Conservation (phyloP, 306 rosid genomes). For the Ceratonia siliqua region DNA sequence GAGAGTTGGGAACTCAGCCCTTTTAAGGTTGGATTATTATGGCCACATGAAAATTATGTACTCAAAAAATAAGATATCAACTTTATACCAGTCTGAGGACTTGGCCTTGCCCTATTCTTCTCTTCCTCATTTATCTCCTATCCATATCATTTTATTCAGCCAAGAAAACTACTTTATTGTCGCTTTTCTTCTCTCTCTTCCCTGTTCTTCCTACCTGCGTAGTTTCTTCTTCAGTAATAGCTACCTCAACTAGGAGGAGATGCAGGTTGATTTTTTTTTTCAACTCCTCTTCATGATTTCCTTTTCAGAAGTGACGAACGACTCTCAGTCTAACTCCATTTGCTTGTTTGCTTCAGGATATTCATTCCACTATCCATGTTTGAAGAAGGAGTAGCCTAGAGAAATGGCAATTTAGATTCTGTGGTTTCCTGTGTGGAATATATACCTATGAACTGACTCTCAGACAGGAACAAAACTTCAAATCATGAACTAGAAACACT, state of each 20-base stretch:
- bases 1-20: not conserved
- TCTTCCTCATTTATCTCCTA: conserved; percentile 21
- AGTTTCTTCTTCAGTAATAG: too few relatives aligned
- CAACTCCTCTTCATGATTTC: conserved; percentile 13
- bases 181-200: not conserved
- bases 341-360: conserved; percentile 19
- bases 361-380: not conserved
- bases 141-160: conserved; percentile 6
- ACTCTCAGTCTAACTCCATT: conserved; percentile 7
- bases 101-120: not conserved
- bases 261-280: not conserved
- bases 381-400: not conserved
- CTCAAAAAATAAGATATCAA: not conserved
- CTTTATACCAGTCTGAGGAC: not conserved
- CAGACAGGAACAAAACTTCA: not conserved
- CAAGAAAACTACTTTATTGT: not conserved
- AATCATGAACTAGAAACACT: conserved; percentile 13
- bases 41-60: not conserved
- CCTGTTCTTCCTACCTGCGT: not conserved
- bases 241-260: not conserved
- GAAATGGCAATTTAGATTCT: conserved; percentile 23
- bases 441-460: not conserved
- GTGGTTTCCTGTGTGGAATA: not conserved
- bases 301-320: conserved; percentile 3
- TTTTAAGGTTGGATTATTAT: not conserved